Evolutionary conservation across 2,329 filamentous ascomycete genomes (phyloP).

Genomic region (Hymenoscyphus fraxineus): DNA sequence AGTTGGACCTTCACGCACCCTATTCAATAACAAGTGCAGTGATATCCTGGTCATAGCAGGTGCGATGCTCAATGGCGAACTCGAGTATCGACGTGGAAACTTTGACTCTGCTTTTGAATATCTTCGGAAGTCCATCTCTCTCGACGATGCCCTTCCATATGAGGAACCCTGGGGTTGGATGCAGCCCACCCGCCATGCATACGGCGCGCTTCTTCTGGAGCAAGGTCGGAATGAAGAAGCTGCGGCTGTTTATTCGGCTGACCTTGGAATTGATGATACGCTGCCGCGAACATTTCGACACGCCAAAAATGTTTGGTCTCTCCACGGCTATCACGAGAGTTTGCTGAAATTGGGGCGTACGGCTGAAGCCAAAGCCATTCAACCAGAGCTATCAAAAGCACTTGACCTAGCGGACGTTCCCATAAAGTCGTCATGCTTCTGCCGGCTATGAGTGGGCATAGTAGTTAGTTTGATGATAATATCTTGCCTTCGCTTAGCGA

Average conservation of each 20-base stretch:
- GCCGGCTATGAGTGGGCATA: constrained; percentile 34
- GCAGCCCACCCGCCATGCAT: constrained; percentile 69
- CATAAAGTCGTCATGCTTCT: constrained; percentile 57
- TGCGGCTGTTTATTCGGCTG: constrained; percentile 53
- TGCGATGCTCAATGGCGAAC: constrained; percentile 68
- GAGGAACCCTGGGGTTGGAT: constrained; percentile 80
- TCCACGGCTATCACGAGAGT: constrained; percentile 72
- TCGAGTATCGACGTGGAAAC: constrained; percentile 63
- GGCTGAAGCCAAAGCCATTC: constrained; percentile 46
- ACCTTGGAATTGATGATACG: constrained; percentile 56
- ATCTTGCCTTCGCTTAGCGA: too few species aligned
- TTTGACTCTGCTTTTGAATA: constrained; percentile 56
- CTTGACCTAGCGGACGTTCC: constrained; percentile 56
- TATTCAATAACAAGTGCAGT: constrained; percentile 64
- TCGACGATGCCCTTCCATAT: constrained; percentile 63
- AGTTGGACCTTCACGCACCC: constrained; percentile 57
- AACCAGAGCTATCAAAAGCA: constrained; percentile 48
- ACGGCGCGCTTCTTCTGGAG: constrained; percentile 65
- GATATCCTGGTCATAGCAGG: constrained; percentile 60
- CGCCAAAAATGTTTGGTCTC: constrained; percentile 70
- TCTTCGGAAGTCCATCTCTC: constrained; percentile 53
- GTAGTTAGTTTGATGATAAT: neutral
- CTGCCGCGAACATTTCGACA: constrained; percentile 63
- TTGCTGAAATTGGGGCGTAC: constrained; percentile 49
- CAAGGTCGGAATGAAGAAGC: constrained; percentile 58